phyloP scores from a whole-genome alignment of 345 rosid species.

The Boechera divaricarpa region DNA sequence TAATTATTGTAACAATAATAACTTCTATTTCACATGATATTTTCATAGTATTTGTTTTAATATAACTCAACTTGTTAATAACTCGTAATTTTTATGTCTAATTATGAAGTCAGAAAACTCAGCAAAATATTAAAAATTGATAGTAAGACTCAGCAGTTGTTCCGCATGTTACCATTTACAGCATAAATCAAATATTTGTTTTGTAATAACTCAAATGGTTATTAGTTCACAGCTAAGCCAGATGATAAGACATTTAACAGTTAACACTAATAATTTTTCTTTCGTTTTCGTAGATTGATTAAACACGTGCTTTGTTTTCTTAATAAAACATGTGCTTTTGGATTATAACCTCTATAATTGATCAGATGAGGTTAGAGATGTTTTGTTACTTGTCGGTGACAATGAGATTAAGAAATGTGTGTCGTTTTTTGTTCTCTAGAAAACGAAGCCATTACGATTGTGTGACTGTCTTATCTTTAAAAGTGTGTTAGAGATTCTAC shows the following conservation, averaged over 20 bases:
- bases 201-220: no score
- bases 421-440: constrained; percentile 32
- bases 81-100: neutral
- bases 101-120: constrained; percentile 12
- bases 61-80: constrained; percentile 28
- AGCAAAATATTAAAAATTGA: constrained; percentile 5
- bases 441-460: constrained; percentile 36
- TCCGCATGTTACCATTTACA: no score
- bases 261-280: neutral
- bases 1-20: neutral
- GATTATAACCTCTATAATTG: neutral
- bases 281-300: neutral
- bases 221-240: constrained; percentile 3
- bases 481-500: constrained; percentile 28
- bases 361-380: constrained; percentile 25
- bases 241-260: neutral
- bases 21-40: constrained; percentile 16
- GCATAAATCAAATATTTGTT: neutral
- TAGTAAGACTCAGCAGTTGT: no score
- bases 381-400: constrained; percentile 40
- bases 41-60: neutral
- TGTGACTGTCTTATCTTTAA: constrained; percentile 21
- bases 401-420: constrained; percentile 23
- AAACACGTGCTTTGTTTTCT: constrained; percentile 15
- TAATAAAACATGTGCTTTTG: neutral